phyloP scores from a whole-genome alignment of 78 protist species.

The Pelomyxa schiedti region DNA sequence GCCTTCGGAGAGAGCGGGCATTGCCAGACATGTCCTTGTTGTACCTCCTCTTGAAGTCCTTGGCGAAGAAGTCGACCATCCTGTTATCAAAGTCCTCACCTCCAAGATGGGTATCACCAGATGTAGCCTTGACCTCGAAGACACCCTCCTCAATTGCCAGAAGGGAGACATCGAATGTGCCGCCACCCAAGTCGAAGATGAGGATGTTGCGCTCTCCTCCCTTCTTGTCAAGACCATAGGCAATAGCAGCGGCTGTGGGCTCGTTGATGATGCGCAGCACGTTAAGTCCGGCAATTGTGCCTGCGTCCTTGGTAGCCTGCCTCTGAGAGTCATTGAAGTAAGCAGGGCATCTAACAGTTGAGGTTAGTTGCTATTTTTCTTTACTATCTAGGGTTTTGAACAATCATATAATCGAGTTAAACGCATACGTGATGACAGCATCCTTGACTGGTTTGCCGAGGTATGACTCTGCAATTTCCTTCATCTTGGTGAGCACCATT shows the following conservation, averaged over 20 bases:
- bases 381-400: too few species aligned
- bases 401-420: too few species aligned
- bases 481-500: too few species aligned
- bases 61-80: slow-evolving; percentile 70
- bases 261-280: slow-evolving; percentile 93
- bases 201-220: slow-evolving; percentile 71
- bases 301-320: slow-evolving; percentile 96
- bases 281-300: slow-evolving; percentile 77
- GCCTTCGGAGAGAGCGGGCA: slow-evolving; percentile 74
- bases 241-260: slow-evolving; percentile 98
- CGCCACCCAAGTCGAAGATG: slow-evolving; percentile 97
- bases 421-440: slow-evolving; percentile 23
- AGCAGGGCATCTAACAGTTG: too few species aligned
- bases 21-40: slow-evolving; percentile 52
- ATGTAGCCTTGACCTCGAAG: slow-evolving; percentile 91
- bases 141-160: slow-evolving; percentile 87
- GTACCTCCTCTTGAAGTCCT: slow-evolving; percentile 81
- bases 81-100: slow-evolving; percentile 96
- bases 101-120: slow-evolving; percentile 95
- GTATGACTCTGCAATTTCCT: slow-evolving; percentile 73
- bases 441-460: slow-evolving; percentile 12
- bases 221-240: slow-evolving; percentile 92
- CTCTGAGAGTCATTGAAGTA: slow-evolving; percentile 94
- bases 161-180: slow-evolving; percentile 91
- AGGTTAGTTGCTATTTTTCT: too few species aligned